Evolutionary conservation across 2,329 filamentous ascomycete species (phyloP).

Genomic region (Botrytis porri): DNA sequence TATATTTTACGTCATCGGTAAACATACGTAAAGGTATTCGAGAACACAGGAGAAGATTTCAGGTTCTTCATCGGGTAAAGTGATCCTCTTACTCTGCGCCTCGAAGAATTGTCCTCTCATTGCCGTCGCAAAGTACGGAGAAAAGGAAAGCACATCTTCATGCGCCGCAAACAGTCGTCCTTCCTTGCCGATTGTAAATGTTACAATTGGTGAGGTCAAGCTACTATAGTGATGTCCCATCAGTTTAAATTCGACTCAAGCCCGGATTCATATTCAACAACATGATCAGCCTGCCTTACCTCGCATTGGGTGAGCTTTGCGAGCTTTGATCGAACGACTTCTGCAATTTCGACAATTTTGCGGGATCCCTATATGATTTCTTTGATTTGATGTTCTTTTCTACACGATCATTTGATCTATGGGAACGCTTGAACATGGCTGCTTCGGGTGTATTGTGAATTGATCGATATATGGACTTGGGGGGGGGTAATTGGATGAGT

Average conservation of each 20-base stretch:
- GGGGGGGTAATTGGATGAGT: constrained; percentile 33
- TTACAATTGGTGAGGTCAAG: constrained; percentile 70
- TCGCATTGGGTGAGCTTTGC: constrained; percentile 49
- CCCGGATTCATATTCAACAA: constrained; percentile 9
- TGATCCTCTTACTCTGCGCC: constrained; percentile 73
- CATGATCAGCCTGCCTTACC: constrained; percentile 38
- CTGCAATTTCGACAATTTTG: constrained; percentile 81
- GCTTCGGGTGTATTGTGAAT: constrained; percentile 32
- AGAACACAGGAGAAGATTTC: constrained; percentile 91
- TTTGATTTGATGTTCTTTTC: constrained; percentile 84
- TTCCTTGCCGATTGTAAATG: constrained; percentile 78
- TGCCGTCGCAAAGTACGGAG: constrained; percentile 75
- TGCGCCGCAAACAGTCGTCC: constrained; percentile 91
- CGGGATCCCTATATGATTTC: constrained; percentile 73
- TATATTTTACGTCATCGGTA: not conserved
- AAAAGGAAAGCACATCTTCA: constrained; percentile 84
- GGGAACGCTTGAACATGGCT: constrained; percentile 91
- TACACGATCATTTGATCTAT: constrained; percentile 78
- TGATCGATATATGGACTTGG: constrained; percentile 27
- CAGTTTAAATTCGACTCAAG: constrained; percentile 11
- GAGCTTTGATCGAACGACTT: constrained; percentile 67
- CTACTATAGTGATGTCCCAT: constrained; percentile 29
- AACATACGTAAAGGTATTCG: constrained; percentile 76
- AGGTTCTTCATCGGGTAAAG: constrained; percentile 73
- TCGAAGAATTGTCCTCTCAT: constrained; percentile 72